Percentiles rank a stretch among this genome's conserved stretches.
These are phyloP conservation scores for Penicillium aurantiogriseum DNA, from an alignment of 2,329 filamentous ascomycete species.

Conservation along the genomic window DNA sequence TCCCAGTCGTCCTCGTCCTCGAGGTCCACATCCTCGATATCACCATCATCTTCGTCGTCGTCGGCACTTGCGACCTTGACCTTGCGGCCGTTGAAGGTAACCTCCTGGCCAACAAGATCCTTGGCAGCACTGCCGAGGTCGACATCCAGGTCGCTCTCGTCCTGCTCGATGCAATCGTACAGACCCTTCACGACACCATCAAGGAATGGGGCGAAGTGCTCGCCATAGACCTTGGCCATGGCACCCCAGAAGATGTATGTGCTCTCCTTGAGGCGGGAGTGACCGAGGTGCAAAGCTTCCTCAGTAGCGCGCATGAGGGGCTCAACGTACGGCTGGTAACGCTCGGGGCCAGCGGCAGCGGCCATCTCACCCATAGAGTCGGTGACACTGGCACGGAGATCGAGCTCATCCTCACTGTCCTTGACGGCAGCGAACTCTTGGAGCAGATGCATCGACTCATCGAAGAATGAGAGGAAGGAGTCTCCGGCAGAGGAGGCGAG, in stretches of 20 bases:
- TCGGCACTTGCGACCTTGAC: conserved; percentile 71
- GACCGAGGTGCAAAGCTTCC: conserved; percentile 82
- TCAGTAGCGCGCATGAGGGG: conserved; percentile 90
- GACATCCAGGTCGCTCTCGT: conserved; percentile 78
- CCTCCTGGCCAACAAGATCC: conserved; percentile 71
- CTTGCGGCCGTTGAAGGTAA: conserved; percentile 79
- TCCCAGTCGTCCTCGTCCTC: conserved; percentile 84
- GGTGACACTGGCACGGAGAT: conserved; percentile 83
- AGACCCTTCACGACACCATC: conserved; percentile 55
- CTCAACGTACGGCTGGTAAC: conserved; percentile 87
- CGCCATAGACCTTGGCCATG: conserved; percentile 88
- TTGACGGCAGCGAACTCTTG: conserved; percentile 82
- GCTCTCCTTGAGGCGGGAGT: conserved; percentile 88
- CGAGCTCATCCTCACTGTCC: conserved; percentile 83
- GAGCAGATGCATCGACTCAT: conserved; percentile 84
- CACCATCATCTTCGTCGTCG: conserved; percentile 58
- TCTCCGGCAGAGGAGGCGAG: conserved; percentile 82
- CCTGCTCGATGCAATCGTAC: conserved; percentile 81
- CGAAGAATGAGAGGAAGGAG: conserved; percentile 87
- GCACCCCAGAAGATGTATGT: conserved; percentile 97
- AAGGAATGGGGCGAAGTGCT: conserved; percentile 52
- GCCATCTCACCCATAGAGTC: conserved; percentile 95
- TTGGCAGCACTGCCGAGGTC: conserved; percentile 71
- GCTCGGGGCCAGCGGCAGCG: conserved; percentile 75
- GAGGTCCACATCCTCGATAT: conserved; percentile 62